Conservation (phyloP, 2,329 filamentous ascomycete species). For the Cercospora brassicicola region DNA sequence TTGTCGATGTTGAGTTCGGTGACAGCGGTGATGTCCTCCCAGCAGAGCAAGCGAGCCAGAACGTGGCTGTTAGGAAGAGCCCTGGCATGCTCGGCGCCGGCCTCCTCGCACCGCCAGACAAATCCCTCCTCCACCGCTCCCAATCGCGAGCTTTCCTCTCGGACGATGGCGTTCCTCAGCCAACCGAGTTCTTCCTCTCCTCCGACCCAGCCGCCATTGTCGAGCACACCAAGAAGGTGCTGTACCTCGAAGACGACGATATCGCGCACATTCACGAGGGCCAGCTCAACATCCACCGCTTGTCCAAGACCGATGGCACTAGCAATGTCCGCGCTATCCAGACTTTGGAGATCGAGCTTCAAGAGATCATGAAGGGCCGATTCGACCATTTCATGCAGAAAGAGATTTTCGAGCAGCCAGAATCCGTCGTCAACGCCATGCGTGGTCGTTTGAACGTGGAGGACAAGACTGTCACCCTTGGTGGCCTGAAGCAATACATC, state of each 20-base stretch:
- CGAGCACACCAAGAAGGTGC: slow-evolving; percentile 99
- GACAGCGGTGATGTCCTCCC: slow-evolving; percentile 81
- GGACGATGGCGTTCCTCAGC: slow-evolving; percentile 95
- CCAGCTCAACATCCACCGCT: slow-evolving; percentile 96
- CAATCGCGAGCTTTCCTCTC: slow-evolving; percentile 99
- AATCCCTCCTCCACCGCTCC: slow-evolving; percentile 95
- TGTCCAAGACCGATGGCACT: slow-evolving; percentile 95
- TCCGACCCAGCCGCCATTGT: slow-evolving; percentile 98
- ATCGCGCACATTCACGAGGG: slow-evolving; percentile 99
- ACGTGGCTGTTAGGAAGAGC: slow-evolving; percentile 89
- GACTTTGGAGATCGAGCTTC: slow-evolving; percentile 96
- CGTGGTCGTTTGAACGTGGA: slow-evolving; percentile 91
- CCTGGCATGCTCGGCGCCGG: slow-evolving; percentile 57
- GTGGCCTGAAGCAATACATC: slow-evolving; percentile 94
- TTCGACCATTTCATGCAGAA: slow-evolving; percentile 99
- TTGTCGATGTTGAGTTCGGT: slow-evolving; percentile 96
- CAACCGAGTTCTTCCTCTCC: slow-evolving; percentile 98
- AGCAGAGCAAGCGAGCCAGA: slow-evolving; percentile 92
- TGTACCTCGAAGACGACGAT: slow-evolving; percentile 99
- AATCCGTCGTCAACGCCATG: slow-evolving; percentile 99
- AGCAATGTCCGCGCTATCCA: slow-evolving; percentile 98
- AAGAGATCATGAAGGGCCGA: slow-evolving; percentile 99
- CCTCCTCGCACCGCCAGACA: slow-evolving; percentile 87
- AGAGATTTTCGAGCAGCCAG: slow-evolving; percentile 99
- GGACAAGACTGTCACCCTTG: slow-evolving; percentile 93